Conservation (phyloP, 2,329 filamentous ascomycete species). For the Ophiocordyceps camponoti-saundersi region DNA sequence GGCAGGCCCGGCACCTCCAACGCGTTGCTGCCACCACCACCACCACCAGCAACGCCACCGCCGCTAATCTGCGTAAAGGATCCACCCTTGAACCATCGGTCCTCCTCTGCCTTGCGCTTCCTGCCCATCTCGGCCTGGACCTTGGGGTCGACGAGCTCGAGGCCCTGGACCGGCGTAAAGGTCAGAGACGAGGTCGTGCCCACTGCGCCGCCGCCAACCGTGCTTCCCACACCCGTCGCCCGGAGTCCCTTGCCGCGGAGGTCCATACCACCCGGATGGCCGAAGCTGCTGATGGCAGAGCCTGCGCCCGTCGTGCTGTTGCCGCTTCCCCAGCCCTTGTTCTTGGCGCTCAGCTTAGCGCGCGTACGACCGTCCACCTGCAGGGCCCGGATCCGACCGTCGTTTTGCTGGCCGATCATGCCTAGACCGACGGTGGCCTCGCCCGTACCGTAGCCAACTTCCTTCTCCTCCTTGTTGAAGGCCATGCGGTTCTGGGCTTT, state of each 20-base stretch:
- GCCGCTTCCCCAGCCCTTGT: constrained; percentile 79
- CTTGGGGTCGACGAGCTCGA: constrained; percentile 92
- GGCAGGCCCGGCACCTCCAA: constrained; percentile 77
- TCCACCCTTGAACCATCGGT: constrained; percentile 94
- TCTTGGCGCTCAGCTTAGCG: constrained; percentile 86
- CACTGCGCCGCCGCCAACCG: constrained; percentile 38
- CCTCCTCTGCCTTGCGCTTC: constrained; percentile 87
- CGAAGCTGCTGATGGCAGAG: constrained; percentile 71
- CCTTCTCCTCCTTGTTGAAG: constrained; percentile 88
- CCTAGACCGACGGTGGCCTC: constrained; percentile 78
- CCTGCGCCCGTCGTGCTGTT: constrained; percentile 44
- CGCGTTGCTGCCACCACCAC: constrained; percentile 30
- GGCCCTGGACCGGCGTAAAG: constrained; percentile 85
- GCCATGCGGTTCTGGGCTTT: constrained; percentile 94
- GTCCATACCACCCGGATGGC: constrained; percentile 47
- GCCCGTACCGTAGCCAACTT: constrained; percentile 77
- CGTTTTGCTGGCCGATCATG: constrained; percentile 83
- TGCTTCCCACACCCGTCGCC: constrained; percentile 61
- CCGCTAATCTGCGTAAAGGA: constrained; percentile 77
- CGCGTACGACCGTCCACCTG: constrained; percentile 89
- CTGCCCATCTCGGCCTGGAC: constrained; percentile 71
- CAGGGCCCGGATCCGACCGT: constrained; percentile 72
- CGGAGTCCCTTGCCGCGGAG: constrained; percentile 67
- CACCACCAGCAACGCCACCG: constrained; percentile 9
- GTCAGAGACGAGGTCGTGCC: constrained; percentile 67